These are phyloP conservation scores for Candida loeiensis DNA, from an alignment of 805 yeast species.

Conservation along the genomic window DNA sequence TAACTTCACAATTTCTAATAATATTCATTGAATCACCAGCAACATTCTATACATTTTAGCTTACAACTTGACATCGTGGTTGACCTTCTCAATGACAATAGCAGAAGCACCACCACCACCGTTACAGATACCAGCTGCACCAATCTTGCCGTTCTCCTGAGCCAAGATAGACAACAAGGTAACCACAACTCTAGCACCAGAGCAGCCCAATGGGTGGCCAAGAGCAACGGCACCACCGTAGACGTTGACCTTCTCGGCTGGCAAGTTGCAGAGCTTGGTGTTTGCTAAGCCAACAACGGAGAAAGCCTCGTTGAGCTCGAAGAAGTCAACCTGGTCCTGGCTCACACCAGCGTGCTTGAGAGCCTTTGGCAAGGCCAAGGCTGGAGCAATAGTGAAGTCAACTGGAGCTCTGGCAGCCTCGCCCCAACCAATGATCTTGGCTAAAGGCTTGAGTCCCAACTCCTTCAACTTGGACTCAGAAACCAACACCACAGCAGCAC, in stretches of 20 bases:
- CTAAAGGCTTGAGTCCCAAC: slow-evolving; percentile 83
- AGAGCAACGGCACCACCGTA: slow-evolving; percentile 96
- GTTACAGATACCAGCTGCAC: slow-evolving; percentile 95
- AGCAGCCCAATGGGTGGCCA: slow-evolving; percentile 93
- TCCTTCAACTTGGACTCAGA: slow-evolving; percentile 82
- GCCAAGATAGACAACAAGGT: slow-evolving; percentile 75
- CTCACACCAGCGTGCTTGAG: slow-evolving; percentile 76
- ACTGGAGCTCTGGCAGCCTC: slow-evolving; percentile 96
- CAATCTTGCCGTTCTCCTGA: slow-evolving; percentile 79
- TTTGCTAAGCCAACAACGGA: slow-evolving; percentile 94
- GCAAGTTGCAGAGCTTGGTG: slow-evolving; percentile 62
- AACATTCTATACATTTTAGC: not conserved
- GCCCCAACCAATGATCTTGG: slow-evolving; percentile 91
- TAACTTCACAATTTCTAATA: not conserved
- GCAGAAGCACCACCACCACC: slow-evolving; percentile 99
- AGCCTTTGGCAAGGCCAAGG: slow-evolving; percentile 94
- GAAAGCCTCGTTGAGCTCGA: slow-evolving; percentile 97
- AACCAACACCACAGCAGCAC: slow-evolving; percentile 88
- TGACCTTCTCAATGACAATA: slow-evolving; percentile 71
- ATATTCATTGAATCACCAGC: slow-evolving; percentile 1
- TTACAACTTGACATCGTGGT: slow-evolving; percentile 33
- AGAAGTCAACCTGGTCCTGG: slow-evolving; percentile 73
- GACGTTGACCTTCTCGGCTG: slow-evolving; percentile 68
- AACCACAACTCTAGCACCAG: slow-evolving; percentile 92
- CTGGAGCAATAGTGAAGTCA: slow-evolving; percentile 94